Evolutionary conservation across 1,284 basidiomycete species (phyloP).

Genomic region (Golubevia pallescens): DNA sequence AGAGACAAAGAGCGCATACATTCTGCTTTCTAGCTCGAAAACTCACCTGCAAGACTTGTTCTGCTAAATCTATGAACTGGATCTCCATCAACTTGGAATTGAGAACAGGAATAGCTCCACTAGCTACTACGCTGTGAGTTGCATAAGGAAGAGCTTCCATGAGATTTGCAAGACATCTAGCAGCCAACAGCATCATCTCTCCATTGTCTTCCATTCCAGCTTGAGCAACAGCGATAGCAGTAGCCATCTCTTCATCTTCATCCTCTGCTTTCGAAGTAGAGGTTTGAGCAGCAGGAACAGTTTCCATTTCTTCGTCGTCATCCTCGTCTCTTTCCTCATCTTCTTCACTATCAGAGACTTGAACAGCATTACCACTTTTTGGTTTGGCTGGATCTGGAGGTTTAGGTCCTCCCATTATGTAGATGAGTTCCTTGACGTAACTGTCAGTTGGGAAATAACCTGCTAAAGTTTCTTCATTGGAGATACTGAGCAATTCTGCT

Average conservation of each 20-base stretch:
- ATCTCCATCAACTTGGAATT: conserved; percentile 58
- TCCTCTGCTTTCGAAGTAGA: conserved; percentile 11
- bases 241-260: conserved; percentile 32
- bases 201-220: conserved; percentile 42
- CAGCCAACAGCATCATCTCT: conserved; percentile 56
- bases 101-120: conserved; percentile 53
- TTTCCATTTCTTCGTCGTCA: neutral
- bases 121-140: conserved; percentile 44
- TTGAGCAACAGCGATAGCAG: conserved; percentile 28
- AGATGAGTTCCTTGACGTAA: conserved; percentile 55
- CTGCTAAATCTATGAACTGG: conserved; percentile 61
- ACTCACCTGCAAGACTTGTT: conserved; percentile 56
- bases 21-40: neutral
- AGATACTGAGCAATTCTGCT: conserved; percentile 56
- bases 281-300: neutral
- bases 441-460: conserved; percentile 57
- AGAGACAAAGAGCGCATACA: neutral
- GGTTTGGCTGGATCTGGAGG: no score
- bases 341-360: neutral
- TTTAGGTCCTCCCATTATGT: conserved; percentile 45
- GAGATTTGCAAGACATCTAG: conserved; percentile 62
- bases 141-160: conserved; percentile 63
- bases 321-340: neutral
- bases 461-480: conserved; percentile 57
- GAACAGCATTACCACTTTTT: no score